Evolutionary conservation across 2,329 filamentous ascomycete genomes (phyloP).

Genomic region (Myriangium duriaei): DNA sequence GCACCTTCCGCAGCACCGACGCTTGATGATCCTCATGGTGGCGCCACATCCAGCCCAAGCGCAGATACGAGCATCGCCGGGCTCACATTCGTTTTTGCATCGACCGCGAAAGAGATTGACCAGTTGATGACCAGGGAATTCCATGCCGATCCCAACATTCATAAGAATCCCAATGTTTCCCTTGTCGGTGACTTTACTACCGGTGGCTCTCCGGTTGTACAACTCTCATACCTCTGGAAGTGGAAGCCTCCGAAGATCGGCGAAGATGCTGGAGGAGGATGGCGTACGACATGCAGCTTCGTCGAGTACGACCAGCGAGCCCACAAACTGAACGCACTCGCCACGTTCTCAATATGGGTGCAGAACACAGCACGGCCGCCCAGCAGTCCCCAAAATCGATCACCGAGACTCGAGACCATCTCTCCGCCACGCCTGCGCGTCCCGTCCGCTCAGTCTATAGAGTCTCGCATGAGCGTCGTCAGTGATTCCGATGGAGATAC

Average conservation of each 20-base stretch:
- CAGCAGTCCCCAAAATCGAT: slow-evolving; percentile 36
- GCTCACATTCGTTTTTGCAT: slow-evolving; percentile 83
- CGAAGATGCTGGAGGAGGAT: slow-evolving; percentile 80
- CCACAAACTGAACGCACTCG: slow-evolving; percentile 76
- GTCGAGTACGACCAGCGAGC: slow-evolving; percentile 93
- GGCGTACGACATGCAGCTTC: slow-evolving; percentile 94
- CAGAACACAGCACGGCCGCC: slow-evolving; percentile 41
- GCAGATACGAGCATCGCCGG: slow-evolving; percentile 72
- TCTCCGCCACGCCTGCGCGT: slow-evolving; percentile 62
- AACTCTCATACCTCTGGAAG: slow-evolving; percentile 93
- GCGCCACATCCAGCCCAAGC: slow-evolving; percentile 31
- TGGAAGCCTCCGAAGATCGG: slow-evolving; percentile 77
- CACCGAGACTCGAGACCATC: slow-evolving; percentile 58
- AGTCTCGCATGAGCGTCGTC: slow-evolving; percentile 50
- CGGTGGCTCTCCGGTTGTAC: slow-evolving; percentile 66
- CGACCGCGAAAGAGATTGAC: slow-evolving; percentile 75
- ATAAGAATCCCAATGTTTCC: slow-evolving; percentile 93
- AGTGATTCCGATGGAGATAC: slow-evolving; percentile 52
- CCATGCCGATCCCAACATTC: slow-evolving; percentile 89
- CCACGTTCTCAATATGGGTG: slow-evolving; percentile 92
- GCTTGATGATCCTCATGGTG: slow-evolving; percentile 21
- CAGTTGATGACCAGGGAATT: slow-evolving; percentile 92
- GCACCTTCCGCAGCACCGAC: slow-evolving; percentile 29
- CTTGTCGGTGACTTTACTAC: slow-evolving; percentile 88
- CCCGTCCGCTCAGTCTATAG: slow-evolving; percentile 74